A percentile compares a stretch with the other conserved stretches of the same genome.
Evolutionary conservation across 2,329 filamentous ascomycete genomes (phyloP).

Genomic region (Pyricularia grisea): DNA sequence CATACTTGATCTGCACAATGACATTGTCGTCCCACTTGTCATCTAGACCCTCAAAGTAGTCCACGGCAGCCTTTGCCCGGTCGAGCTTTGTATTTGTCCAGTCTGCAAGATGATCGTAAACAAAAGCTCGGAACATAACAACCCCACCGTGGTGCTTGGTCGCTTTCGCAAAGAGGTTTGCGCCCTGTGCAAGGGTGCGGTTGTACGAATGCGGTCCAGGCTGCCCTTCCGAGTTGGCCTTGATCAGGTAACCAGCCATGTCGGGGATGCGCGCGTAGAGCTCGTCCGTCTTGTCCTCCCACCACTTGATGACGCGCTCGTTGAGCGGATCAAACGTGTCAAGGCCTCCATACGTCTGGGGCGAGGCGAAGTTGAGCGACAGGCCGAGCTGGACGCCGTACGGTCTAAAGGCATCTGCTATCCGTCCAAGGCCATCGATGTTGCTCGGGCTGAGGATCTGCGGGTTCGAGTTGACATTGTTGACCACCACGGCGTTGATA

Average conservation of each 20-base stretch:
- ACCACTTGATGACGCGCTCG: slow-evolving; percentile 48
- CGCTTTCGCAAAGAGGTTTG: slow-evolving; percentile 56
- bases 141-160: slow-evolving; percentile 45
- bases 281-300: slow-evolving; percentile 47
- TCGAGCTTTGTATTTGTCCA: slow-evolving; percentile 55
- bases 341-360: slow-evolving; percentile 44
- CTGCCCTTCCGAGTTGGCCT: slow-evolving; percentile 64
- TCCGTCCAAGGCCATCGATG: slow-evolving; percentile 48
- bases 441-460: slow-evolving; percentile 45
- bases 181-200: slow-evolving; percentile 57
- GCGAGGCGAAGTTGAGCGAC: slow-evolving; percentile 60
- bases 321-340: slow-evolving; percentile 58
- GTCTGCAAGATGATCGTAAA: slow-evolving; percentile 51
- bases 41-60: slow-evolving; percentile 57
- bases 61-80: slow-evolving; percentile 59
- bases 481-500: slow-evolving; percentile 57
- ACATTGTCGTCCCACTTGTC: slow-evolving; percentile 61
- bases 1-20: slow-evolving; percentile 64
- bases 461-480: slow-evolving; percentile 64
- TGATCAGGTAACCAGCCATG: slow-evolving; percentile 59
- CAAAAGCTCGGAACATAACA: slow-evolving; percentile 64
- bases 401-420: slow-evolving; percentile 57
- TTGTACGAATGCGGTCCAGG: slow-evolving; percentile 62
- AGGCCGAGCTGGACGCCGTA: slow-evolving; percentile 58
- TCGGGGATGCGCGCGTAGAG: slow-evolving; percentile 56